Evolutionary conservation across 2,329 filamentous ascomycete species (phyloP), one percentile per base, ranked within the genome.

Genomic region (Fusarium sp.): DNA sequence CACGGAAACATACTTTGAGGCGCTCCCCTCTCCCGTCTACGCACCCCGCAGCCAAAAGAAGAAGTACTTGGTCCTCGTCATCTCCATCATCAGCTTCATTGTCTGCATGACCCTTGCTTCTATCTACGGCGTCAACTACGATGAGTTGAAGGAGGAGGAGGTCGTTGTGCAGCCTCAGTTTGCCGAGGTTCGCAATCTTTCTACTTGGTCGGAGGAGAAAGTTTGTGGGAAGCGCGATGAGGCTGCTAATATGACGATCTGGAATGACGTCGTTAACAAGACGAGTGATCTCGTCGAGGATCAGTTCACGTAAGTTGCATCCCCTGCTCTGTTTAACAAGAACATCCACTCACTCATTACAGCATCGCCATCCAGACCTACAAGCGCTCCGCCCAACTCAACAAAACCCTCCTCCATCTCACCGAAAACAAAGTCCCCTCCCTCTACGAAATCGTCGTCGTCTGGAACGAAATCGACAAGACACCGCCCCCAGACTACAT

Each of bases 331-430:
- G 20, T 20, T 20, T 20, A 20, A 20, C 20, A 20, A 20, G 20
- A 20, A 20, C 20, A 20, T 20, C 20, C 20, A 20, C 20, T 20
- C 20, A 20, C 20, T 20, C 20, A 3, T 3, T 20, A 20, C 3
- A 81, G 79, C 7, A 78, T 81, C 48, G 76, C 75, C 6, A 71
- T 81, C 20, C 76, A 76, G 24, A 81, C 80, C 0, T 80, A 77
- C 55, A 71, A 70, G 12, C 76, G 79, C 8, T 77, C 77, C 4
- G 69, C 72, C 4, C 73, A 78, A 27, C 74, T 81, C 3, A 74
- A 77, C n/a, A 34, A 64, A 22, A 80, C 77, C 10, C 65, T 81
- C 3, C 37, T 51, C 11, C 57, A 58, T 2, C 65, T 81, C 7
- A 65, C 78, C 8, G 32, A 37, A 20, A 57, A 70, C 25, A 49